A percentile compares a stretch with the other conserved stretches of the same genome.
Evolutionary conservation across 1,284 basidiomycete genomes (phyloP).

Genomic region (Cryptococcus sp.): DNA sequence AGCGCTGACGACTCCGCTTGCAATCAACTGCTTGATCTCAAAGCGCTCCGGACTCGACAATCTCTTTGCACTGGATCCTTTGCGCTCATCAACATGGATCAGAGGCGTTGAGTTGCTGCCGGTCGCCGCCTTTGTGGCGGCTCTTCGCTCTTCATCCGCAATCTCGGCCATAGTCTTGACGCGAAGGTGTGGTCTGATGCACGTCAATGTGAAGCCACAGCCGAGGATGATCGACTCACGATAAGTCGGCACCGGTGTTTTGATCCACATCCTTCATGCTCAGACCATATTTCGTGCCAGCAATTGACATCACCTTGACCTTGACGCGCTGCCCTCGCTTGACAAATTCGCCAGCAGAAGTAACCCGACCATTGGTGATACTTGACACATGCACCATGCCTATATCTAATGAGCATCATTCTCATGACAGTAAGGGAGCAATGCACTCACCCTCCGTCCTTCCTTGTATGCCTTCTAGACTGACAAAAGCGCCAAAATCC

Average conservation of each 20-base stretch:
- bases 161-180: constrained; percentile 91
- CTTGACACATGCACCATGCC: constrained; percentile 97
- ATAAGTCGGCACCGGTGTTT: constrained; percentile 77
- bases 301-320: constrained; percentile 93
- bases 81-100: constrained; percentile 60
- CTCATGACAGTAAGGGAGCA: not conserved
- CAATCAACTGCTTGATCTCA: constrained; percentile 99
- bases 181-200: constrained; percentile 71
- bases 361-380: constrained; percentile 76
- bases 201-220: constrained; percentile 1
- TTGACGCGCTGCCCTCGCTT: constrained; percentile 82
- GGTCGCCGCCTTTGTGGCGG: constrained; percentile 65
- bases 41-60: constrained; percentile 96
- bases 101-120: constrained; percentile 57
- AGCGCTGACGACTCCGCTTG: constrained; percentile 87
- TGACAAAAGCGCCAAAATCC: constrained; percentile 95
- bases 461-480: constrained; percentile 81
- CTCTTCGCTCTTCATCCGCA: constrained; percentile 68
- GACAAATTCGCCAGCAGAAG: constrained; percentile 82
- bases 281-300: constrained; percentile 75
- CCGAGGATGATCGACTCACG: constrained; percentile 21
- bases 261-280: constrained; percentile 99
- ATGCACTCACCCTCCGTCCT: constrained; percentile 75
- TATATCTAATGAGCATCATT: constrained; percentile 43
- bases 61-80: constrained; percentile 75